Percentiles rank a stretch among this genome's conserved stretches.
These are phyloP conservation scores for grape (Vitis vinifera) DNA, from an alignment of 164 flowering plant genomes.

Conservation along the genomic window DNA sequence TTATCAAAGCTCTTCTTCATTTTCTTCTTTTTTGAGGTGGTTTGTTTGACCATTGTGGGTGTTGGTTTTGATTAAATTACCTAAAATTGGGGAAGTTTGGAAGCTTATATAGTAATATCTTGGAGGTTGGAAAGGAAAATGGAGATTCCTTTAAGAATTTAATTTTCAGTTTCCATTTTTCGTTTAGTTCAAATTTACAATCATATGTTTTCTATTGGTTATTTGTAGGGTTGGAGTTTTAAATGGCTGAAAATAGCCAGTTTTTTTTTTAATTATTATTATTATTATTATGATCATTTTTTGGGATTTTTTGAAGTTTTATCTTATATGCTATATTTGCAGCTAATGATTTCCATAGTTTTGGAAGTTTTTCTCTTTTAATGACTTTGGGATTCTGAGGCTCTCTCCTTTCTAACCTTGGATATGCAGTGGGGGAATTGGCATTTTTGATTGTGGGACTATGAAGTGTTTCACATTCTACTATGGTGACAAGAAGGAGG, in stretches of 20 bases:
- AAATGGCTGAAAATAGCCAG: neutral
- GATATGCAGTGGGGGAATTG: slow-evolving; percentile 16
- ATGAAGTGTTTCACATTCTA: slow-evolving; percentile 69
- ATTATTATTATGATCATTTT: neutral
- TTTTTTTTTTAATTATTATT: neutral
- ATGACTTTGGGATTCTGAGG: neutral
- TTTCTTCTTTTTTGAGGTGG: neutral
- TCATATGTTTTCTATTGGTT: neutral
- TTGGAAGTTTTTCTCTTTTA: neutral
- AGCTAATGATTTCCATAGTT: neutral
- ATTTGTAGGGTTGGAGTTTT: neutral
- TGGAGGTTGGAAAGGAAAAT: neutral
- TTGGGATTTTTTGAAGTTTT: neutral
- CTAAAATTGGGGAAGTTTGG: neutral
- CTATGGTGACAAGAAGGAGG: slow-evolving; percentile 48
- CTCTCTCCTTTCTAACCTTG: slow-evolving; percentile 6
- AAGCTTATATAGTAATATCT: neutral
- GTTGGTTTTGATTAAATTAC: neutral
- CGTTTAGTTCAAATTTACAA: neutral
- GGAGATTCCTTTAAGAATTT: neutral
- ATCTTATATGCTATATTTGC: neutral
- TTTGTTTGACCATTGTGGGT: neutral
- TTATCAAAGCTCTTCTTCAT: neutral
- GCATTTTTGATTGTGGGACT: slow-evolving; percentile 11
- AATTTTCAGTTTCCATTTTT: neutral